Base-by-base conservation (phyloP, 1,284 basidiomycete genomes). In the Tausonia pullulans region DNA sequence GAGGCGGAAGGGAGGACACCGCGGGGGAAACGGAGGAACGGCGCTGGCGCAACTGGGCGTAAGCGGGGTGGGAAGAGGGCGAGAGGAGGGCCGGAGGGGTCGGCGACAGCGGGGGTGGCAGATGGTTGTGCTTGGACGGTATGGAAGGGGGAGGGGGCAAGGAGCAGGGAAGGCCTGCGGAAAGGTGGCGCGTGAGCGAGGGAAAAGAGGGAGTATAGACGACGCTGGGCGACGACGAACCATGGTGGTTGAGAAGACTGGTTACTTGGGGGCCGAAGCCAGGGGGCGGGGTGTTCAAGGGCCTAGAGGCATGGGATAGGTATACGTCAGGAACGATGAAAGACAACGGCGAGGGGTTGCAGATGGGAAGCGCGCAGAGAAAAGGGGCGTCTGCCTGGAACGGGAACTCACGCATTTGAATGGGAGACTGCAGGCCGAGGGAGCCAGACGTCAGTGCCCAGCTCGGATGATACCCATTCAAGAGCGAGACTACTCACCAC, bases 261-360 rank as follows among this genome's bases (percentile, higher is more conserved):
- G 48, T 60, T 27, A 14, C 49, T 27, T 14, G 44, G 48, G 58
- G 54, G 64, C 59, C 64, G 59, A 60, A 62, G 58, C 59, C 49
- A 10, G 60, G 49, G 58, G 64, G 43, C n/a, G 52, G 49, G 16
- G 58, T 14, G 16, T 14, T 62, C 54, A 65, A 11, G 48, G 56
- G 43, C 41, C 64, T 65, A 48, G 3, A 11, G 59, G 14, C 5
- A 7, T 13, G 43, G 14, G 14, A 64, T 27, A 27, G 27, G 27
- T 27, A 27, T 27, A 27, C 27, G 27, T 27, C 27, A 27, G 27
- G 27, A 27, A 27, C 27, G 27, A 27, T 27, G 27, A 2, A 27
- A 27, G 27, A 27, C 27, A 1, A 27, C 27, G 1, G 27, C 27
- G 27, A 27, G 27, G 27, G 27, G 27, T 1, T 27, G 27, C 27